Base-by-base conservation (phyloP, 129 eudicot species). In the Chrysanthemum seticuspe region DNA sequence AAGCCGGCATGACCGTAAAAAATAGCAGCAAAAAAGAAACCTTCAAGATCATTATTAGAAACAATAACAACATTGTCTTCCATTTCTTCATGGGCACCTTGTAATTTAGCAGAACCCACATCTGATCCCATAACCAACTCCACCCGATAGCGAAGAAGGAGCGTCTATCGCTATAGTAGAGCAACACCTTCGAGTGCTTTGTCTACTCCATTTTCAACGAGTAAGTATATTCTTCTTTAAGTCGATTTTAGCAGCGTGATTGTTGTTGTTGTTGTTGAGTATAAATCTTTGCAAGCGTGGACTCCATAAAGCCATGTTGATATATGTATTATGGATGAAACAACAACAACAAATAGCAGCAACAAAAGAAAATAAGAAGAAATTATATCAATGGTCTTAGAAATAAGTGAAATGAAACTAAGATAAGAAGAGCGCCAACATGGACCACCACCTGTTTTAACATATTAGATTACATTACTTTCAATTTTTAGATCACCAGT, bases 51-150 rank as follows among this genome's bases (percentile, higher is more conserved):
- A 71, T 80, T 86, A 13, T 58, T 34, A 49, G 68, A 76, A 56
- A 85, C 70, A 72, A 95, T 79, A 6, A 94, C 84, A 70, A 76
- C 84, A 83, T 90, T 97, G 50, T 95, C 99, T 77, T 95, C 97
- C 99, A 95, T 94, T 79, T 95, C 99, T 44, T 95, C 96, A 5
- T 96, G 92, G 10, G 87, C 89, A 50, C 99, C 99, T 76, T 94
- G 96, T 58, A 90, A 63, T 67, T 84, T 81, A 13, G 91, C 82
- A 13, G 88, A 81, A 0, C 99, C 99, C 99, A n/a, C 97, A 94
- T 79, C 86, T 74, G 77, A 93, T 85, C 25, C 95, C 87, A 4
- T 83, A 68, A 5, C 80, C 87, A 19, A 23, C 31, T 34, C 67
- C 67, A 13, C 86, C 78, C 0, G 87, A 65, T 25, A 82, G 36